Percentiles rank a stretch among this genome's conserved stretches.
Evolutionary conservation across 2,329 filamentous ascomycete genomes (phyloP).

Genomic region (Ceratocystis variospora): DNA sequence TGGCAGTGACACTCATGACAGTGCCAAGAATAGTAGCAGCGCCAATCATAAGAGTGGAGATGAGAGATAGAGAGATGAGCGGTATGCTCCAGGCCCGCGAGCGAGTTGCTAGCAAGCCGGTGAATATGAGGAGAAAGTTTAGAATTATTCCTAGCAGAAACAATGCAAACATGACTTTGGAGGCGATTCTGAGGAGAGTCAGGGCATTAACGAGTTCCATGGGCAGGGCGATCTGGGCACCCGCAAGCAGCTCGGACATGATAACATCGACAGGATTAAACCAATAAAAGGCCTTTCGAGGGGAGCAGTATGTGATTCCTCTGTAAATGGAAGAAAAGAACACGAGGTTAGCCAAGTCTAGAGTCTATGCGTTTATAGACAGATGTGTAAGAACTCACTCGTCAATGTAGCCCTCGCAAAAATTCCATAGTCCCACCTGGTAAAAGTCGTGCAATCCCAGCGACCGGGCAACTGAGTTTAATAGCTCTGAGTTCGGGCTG

Average conservation of each 20-base stretch:
- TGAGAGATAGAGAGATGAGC: slow-evolving; percentile 52
- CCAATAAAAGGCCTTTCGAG: slow-evolving; percentile 61
- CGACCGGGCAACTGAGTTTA: slow-evolving; percentile 77
- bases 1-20: slow-evolving; percentile 70
- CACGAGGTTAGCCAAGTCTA: neutral
- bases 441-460: slow-evolving; percentile 91
- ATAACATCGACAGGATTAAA: slow-evolving; percentile 83
- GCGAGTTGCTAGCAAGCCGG: slow-evolving; percentile 42
- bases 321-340: slow-evolving; percentile 25
- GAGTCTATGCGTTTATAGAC: neutral
- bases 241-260: slow-evolving; percentile 62
- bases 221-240: slow-evolving; percentile 72
- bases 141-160: slow-evolving; percentile 62
- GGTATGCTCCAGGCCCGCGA: slow-evolving; percentile 50
- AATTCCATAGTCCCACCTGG: slow-evolving; percentile 81
- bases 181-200: slow-evolving; percentile 57
- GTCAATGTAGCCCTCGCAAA: slow-evolving; percentile 70
- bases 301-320: slow-evolving; percentile 64
- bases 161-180: slow-evolving; percentile 77
- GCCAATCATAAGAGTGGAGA: slow-evolving; percentile 52
- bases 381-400: slow-evolving; percentile 31
- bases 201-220: slow-evolving; percentile 59
- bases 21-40: slow-evolving; percentile 64
- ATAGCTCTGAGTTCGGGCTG: slow-evolving; percentile 56
- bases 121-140: slow-evolving; percentile 57